Conservation (phyloP, 2,329 filamentous ascomycete species). For the Hypoxylon sp. region DNA sequence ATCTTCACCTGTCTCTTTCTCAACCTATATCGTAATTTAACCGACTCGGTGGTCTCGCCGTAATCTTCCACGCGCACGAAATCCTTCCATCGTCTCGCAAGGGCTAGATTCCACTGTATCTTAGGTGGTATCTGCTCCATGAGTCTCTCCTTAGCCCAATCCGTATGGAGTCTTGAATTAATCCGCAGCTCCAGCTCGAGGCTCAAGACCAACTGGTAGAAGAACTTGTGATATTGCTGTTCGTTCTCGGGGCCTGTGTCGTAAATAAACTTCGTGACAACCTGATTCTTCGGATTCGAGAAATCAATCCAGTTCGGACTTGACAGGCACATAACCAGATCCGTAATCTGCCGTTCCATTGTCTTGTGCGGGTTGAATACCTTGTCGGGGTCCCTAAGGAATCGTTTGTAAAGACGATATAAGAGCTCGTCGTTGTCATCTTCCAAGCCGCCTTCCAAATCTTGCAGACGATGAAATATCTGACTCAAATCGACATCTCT, state of each 20-base stretch:
- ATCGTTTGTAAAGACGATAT: constrained; percentile 76
- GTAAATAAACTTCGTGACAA: constrained; percentile 80
- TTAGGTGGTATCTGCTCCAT: constrained; percentile 76
- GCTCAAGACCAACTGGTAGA: constrained; percentile 82
- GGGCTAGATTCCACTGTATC: constrained; percentile 79
- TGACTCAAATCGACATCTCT: constrained; percentile 71
- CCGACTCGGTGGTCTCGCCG: constrained; percentile 67
- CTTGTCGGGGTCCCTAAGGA: constrained; percentile 78
- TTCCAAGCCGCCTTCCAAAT: constrained; percentile 69
- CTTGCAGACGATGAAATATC: constrained; percentile 72
- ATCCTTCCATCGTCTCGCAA: constrained; percentile 81
- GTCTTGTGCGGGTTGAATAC: constrained; percentile 72
- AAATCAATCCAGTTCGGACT: constrained; percentile 82
- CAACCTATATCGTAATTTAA: constrained; percentile 74
- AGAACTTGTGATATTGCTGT: constrained; percentile 75
- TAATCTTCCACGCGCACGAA: constrained; percentile 76
- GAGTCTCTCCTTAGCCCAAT: constrained; percentile 75
- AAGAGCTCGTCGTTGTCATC: constrained; percentile 66
- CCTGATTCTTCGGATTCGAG: constrained; percentile 77
- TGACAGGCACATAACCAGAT: constrained; percentile 78
- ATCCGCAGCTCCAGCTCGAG: constrained; percentile 80
- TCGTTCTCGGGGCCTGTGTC: constrained; percentile 70
- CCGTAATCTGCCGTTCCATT: constrained; percentile 79
- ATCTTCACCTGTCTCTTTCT: constrained; percentile 78
- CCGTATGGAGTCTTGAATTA: constrained; percentile 72